Percentiles rank a stretch among this genome's conserved stretches.
phyloP scores from a whole-genome alignment of 257 asterid genomes.

The Ligustrum vulgare region DNA sequence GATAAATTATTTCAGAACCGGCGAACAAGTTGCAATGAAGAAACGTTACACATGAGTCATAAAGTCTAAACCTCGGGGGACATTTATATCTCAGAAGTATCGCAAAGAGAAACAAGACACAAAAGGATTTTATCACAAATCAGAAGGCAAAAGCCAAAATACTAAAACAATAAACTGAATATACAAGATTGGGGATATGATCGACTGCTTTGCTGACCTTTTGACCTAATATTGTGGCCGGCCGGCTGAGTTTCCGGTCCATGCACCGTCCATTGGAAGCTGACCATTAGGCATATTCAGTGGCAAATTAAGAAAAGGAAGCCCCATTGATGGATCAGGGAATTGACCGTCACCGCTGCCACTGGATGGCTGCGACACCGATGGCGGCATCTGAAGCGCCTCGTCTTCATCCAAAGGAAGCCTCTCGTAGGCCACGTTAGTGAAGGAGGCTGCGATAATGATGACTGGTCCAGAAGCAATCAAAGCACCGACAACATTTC shows the following conservation, averaged over 20 bases:
- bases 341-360: conserved; percentile 36
- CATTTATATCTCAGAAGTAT: conserved; percentile 23
- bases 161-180: conserved; percentile 29
- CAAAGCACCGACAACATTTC: conserved; percentile 60
- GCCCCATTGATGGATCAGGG: conserved; percentile 63
- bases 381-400: conserved; percentile 37
- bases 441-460: conserved; percentile 53
- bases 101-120: background rate
- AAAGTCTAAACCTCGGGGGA: conserved; percentile 28
- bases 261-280: conserved; percentile 61
- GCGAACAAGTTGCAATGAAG: conserved; percentile 38
- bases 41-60: conserved; percentile 21
- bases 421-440: conserved; percentile 63
- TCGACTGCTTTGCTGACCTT: conserved; percentile 31
- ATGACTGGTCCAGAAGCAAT: conserved; percentile 57
- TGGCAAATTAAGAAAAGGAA: conserved; percentile 77
- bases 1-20: conserved; percentile 22
- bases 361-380: conserved; percentile 36
- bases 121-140: background rate
- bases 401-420: conserved; percentile 54
- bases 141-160: background rate
- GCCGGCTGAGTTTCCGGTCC: conserved; percentile 58
- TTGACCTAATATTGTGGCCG: conserved; percentile 44
- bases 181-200: conserved; percentile 31
- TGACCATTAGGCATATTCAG: conserved; percentile 57